Base-by-base conservation (phyloP, 2,329 filamentous ascomycete genomes). In the Cadophora sp. region DNA sequence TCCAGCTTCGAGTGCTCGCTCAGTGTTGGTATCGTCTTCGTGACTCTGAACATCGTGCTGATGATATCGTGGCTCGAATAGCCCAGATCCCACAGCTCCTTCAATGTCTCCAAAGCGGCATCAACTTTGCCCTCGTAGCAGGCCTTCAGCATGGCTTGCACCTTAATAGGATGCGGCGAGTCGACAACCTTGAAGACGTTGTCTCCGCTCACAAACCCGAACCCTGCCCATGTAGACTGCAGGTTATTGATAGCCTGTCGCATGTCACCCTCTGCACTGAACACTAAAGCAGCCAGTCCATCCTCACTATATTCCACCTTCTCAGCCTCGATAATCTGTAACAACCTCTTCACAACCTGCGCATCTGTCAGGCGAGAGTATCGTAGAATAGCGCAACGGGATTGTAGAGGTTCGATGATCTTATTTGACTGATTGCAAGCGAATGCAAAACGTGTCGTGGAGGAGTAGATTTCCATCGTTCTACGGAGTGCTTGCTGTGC, bases 61-160 rank as follows among this genome's bases (percentile, higher is more conserved):
- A 99, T 97, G 75, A 99, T 97, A 80, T 99, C 96, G 82, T 99
- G 95, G 75, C 93, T 97, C n/a, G 93, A 97, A 82, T 99, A 99
- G 16, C 96, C 96, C 69, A 98, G 83, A 69, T 91, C 89, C 95
- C 96, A 99, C 51, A 99, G 85, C 82, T 98, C 96, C 74, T 93
- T 92, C 72, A 99, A 82, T 4, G 87, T 89, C 74, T 97, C 93
- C 68, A 99, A 83, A 1, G 96, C 96, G 68, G 89, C 89, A 79
- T 97, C 94, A 26, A 99, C 87, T 74, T 95, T 94, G 64, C 92
- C 91, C 79, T 98, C 94, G 81, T 96, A 93, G 81, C 96, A 98
- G 1, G 93, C 93, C 84, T 97, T 98, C 76, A 99, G 90, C 94
- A 99, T 97, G 22, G 93, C 94, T 84, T 99, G 96, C 29, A 99